phyloP scores from a whole-genome alignment of 2,329 filamentous ascomycete genomes.

The Leptographium procerum region DNA sequence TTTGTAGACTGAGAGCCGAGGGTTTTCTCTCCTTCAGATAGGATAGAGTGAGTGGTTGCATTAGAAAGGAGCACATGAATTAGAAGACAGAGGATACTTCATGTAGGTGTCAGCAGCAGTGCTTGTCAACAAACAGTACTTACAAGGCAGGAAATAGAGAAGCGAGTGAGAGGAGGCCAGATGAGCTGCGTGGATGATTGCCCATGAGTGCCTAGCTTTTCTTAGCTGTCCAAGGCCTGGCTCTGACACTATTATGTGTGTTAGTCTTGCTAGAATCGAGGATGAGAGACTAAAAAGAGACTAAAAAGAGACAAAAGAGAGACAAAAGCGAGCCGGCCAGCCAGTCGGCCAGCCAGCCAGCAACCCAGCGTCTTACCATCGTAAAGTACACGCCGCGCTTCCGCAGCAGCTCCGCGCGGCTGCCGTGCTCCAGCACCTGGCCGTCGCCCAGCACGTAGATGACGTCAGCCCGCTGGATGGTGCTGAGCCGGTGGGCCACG shows the following conservation, averaged over 20 bases:
- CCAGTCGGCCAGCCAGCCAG: too few species aligned
- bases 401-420: slow-evolving; percentile 37
- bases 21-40: too few species aligned
- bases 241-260: slow-evolving; percentile 38
- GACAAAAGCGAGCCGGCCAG: too few species aligned
- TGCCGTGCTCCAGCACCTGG: slow-evolving; percentile 43
- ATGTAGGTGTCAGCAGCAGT: too few species aligned
- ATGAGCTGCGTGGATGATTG: not conserved
- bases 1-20: too few species aligned
- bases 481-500: slow-evolving; percentile 57
- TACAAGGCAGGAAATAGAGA: not conserved
- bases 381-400: slow-evolving; percentile 44
- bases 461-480: slow-evolving; percentile 11
- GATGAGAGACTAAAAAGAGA: slow-evolving; percentile 8
- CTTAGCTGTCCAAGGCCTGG: slow-evolving; percentile 31
- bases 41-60: too few species aligned
- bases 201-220: not conserved
- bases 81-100: too few species aligned
- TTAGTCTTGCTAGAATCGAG: not conserved
- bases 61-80: too few species aligned
- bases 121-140: not conserved
- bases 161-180: not conserved
- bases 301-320: too few species aligned
- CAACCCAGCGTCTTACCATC: too few species aligned
- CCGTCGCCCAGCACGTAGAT: slow-evolving; percentile 53